Evolutionary conservation across 768 basidiomycete species (phyloP).

Genomic region (Steccherinum ochraceum): DNA sequence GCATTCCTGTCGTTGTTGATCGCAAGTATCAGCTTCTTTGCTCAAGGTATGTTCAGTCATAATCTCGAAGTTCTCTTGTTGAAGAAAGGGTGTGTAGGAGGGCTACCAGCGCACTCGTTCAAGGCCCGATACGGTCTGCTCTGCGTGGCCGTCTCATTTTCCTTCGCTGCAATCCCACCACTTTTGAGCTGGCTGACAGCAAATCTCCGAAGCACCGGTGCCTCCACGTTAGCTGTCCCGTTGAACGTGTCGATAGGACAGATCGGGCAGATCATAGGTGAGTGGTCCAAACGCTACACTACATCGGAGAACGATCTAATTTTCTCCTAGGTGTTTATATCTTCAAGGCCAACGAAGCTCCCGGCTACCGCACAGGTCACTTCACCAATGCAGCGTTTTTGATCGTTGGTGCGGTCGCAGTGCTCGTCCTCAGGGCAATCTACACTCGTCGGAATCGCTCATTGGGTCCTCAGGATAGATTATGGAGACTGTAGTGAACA

Average conservation of each 20-base stretch:
- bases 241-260: slow-evolving; percentile 29
- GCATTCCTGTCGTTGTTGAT: slow-evolving; percentile 13
- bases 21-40: slow-evolving; percentile 14
- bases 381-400: slow-evolving; percentile 28
- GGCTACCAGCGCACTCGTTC: slow-evolving; percentile 17
- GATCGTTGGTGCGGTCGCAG: slow-evolving; percentile 16
- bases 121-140: slow-evolving; percentile 27
- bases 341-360: slow-evolving; percentile 23
- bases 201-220: slow-evolving; percentile 25
- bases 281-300: background rate
- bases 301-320: background rate
- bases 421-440: slow-evolving; percentile 10
- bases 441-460: slow-evolving; percentile 13
- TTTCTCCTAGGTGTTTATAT: slow-evolving; percentile 19
- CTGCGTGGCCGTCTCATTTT: slow-evolving; percentile 25
- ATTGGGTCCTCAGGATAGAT: slow-evolving; percentile 8
- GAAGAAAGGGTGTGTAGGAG: slow-evolving; percentile 7
- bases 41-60: slow-evolving; percentile 13
- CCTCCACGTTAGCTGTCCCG: slow-evolving; percentile 25
- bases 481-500: slow-evolving; percentile 11
- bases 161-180: slow-evolving; percentile 28
- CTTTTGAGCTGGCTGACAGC: slow-evolving; percentile 31
- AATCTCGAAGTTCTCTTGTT: background rate
- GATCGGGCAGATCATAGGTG: slow-evolving; percentile 30
- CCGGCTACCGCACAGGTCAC: slow-evolving; percentile 29